Evolutionary conservation across 2,329 filamentous ascomycete species (phyloP).

Genomic region (Plectosphaerella cucumerina): DNA sequence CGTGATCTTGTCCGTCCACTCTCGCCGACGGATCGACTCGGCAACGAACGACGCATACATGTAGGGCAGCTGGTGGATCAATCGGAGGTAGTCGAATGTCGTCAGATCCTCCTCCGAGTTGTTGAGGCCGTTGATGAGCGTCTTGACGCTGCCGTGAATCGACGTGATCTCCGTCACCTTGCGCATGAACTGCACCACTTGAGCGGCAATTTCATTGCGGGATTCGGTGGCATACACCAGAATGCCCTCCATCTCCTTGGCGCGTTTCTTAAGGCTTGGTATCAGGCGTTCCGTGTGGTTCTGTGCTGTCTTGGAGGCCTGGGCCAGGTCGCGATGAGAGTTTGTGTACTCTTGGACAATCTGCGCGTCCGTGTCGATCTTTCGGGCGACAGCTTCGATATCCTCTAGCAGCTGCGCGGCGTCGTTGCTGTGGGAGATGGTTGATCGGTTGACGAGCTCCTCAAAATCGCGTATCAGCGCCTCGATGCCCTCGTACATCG

Average conservation of each 20-base stretch:
- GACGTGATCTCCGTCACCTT: constrained; percentile 77
- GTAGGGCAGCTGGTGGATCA: constrained; percentile 78
- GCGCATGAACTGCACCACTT: constrained; percentile 72
- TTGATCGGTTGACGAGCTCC: constrained; percentile 49
- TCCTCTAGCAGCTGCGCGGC: constrained; percentile 71
- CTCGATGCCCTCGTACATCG: constrained; percentile 59
- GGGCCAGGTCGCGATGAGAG: constrained; percentile 55
- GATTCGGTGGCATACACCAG: constrained; percentile 55
- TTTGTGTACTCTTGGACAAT: constrained; percentile 66
- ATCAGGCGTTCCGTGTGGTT: constrained; percentile 60
- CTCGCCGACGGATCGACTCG: constrained; percentile 78
- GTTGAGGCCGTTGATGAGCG: constrained; percentile 66
- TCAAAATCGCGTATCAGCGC: constrained; percentile 61
- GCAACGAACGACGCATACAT: constrained; percentile 87
- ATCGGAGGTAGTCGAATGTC: constrained; percentile 74
- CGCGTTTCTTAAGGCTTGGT: constrained; percentile 52
- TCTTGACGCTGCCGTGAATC: constrained; percentile 66
- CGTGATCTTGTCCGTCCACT: constrained; percentile 91
- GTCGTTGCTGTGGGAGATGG: constrained; percentile 57
- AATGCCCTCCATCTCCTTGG: constrained; percentile 58
- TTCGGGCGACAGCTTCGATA: constrained; percentile 79
- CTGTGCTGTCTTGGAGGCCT: constrained; percentile 60
- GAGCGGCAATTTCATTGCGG: constrained; percentile 63
- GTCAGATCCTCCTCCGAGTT: constrained; percentile 72
- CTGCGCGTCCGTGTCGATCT: constrained; percentile 82